Percentiles rank a stretch among this genome's conserved stretches.
These are phyloP conservation scores for Suillus tomentosus DNA, from an alignment of 768 basidiomycete species.

Conservation along the genomic window DNA sequence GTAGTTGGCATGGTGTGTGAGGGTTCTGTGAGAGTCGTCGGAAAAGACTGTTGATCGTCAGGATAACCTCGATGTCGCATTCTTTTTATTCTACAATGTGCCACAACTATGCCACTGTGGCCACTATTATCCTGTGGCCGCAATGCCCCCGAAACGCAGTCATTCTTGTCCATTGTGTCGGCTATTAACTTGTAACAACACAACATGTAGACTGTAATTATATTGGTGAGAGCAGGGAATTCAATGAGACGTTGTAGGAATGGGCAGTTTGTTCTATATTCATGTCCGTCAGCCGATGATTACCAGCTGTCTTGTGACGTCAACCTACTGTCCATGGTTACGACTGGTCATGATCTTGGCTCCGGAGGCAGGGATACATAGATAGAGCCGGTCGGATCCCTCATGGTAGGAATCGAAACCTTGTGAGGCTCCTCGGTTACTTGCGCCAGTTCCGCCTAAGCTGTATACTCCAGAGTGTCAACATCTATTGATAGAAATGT, in stretches of 20 bases:
- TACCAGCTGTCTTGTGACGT: background rate
- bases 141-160: background rate
- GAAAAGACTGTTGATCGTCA: background rate
- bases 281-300: constrained; percentile 4
- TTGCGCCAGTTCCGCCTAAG: background rate
- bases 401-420: background rate
- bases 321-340: constrained; percentile 3
- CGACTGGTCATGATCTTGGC: background rate
- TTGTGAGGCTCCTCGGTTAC: background rate
- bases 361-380: background rate
- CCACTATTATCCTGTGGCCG: background rate
- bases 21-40: background rate
- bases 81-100: background rate
- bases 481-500: too few species aligned
- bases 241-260: background rate
- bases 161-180: constrained; percentile 2
- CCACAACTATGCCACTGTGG: background rate
- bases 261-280: background rate
- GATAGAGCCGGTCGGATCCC: background rate
- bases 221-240: background rate
- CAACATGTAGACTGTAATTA: background rate
- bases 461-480: background rate
- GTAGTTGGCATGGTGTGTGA: background rate
- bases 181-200: background rate
- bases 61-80: background rate